A percentile compares a stretch with the other conserved stretches of the same genome.
These are phyloP conservation scores for Asterophora parasitica DNA, from an alignment of 768 basidiomycete genomes.

Conservation along the genomic window DNA sequence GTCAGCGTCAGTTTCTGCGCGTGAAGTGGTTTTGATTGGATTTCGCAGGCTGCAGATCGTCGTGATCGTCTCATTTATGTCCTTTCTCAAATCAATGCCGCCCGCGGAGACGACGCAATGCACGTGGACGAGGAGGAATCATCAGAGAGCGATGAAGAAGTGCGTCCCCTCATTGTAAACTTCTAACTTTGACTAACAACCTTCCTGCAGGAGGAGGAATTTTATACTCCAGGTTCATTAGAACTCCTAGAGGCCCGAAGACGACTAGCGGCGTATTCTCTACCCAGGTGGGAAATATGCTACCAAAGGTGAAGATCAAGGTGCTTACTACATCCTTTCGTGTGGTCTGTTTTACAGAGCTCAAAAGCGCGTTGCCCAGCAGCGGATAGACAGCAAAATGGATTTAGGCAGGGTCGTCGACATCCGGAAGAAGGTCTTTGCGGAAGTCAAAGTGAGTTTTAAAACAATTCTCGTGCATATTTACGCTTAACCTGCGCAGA, in stretches of 20 bases:
- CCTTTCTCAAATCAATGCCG: conserved; percentile 88
- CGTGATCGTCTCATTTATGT: conserved; percentile 94
- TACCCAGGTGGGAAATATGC: conserved; percentile 84
- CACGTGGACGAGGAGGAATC: conserved; percentile 67
- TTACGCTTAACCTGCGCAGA: conserved; percentile 37
- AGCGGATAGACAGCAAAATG: conserved; percentile 84
- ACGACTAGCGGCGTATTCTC: conserved; percentile 87
- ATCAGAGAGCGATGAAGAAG: conserved; percentile 75
- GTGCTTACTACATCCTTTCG: conserved; percentile 65
- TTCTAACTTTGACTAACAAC: conserved; percentile 3
- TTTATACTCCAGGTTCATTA: conserved; percentile 88
- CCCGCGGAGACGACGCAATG: conserved; percentile 77
- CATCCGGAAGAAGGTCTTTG: conserved; percentile 85
- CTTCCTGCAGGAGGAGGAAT: conserved; percentile 79
- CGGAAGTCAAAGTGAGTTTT: conserved; percentile 75
- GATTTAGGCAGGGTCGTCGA: conserved; percentile 89
- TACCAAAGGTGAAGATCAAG: conserved; percentile 52
- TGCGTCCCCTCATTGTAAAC: conserved; percentile 22
- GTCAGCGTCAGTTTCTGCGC: not conserved
- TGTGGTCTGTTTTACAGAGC: conserved; percentile 65
- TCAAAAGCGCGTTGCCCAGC: conserved; percentile 89
- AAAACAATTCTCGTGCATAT: not conserved
- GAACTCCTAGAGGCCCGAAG: conserved; percentile 83
- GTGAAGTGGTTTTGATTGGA: conserved; percentile 9
- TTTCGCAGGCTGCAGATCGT: conserved; percentile 82